These are phyloP conservation scores for Salix udensis DNA, from an alignment of 345 rosid genomes.

Conservation along the genomic window DNA sequence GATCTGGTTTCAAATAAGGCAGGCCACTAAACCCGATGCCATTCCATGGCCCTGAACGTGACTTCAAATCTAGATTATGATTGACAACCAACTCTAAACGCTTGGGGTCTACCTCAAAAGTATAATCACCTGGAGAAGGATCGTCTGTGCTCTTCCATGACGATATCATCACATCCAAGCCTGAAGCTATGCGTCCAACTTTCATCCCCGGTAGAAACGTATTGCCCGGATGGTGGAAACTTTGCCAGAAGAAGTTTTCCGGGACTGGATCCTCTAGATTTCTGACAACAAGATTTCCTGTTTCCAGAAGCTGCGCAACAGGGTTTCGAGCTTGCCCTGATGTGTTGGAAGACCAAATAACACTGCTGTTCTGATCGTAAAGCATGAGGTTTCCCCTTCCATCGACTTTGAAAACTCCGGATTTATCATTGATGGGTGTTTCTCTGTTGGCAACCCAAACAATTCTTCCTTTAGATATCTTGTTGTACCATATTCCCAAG, in stretches of 20 bases:
- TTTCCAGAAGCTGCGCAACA: slow-evolving; percentile 7
- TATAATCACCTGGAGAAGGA: background rate
- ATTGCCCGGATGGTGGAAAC: slow-evolving; percentile 5
- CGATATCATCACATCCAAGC: background rate
- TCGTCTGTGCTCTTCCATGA: slow-evolving; percentile 3
- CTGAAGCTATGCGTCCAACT: background rate
- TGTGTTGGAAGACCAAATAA: slow-evolving; percentile 13
- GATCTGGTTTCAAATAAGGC: background rate
- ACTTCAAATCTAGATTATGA: background rate
- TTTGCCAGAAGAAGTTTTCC: slow-evolving; percentile 10
- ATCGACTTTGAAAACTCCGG: background rate
- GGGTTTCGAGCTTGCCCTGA: background rate
- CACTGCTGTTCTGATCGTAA: background rate
- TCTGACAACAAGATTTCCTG: slow-evolving; percentile 7
- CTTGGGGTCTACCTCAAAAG: background rate
- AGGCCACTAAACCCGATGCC: slow-evolving; percentile 1
- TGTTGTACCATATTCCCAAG: slow-evolving; percentile 1
- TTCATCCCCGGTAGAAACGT: slow-evolving; percentile 8
- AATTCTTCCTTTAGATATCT: background rate
- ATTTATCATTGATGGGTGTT: background rate
- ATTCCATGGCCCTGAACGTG: slow-evolving; percentile 3
- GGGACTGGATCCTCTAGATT: background rate
- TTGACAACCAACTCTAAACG: background rate
- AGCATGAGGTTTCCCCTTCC: background rate
- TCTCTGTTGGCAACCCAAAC: slow-evolving; percentile 12